These are phyloP conservation scores for Calonectria leucothoes DNA, from an alignment of 2,329 filamentous ascomycete species.

Conservation along the genomic window DNA sequence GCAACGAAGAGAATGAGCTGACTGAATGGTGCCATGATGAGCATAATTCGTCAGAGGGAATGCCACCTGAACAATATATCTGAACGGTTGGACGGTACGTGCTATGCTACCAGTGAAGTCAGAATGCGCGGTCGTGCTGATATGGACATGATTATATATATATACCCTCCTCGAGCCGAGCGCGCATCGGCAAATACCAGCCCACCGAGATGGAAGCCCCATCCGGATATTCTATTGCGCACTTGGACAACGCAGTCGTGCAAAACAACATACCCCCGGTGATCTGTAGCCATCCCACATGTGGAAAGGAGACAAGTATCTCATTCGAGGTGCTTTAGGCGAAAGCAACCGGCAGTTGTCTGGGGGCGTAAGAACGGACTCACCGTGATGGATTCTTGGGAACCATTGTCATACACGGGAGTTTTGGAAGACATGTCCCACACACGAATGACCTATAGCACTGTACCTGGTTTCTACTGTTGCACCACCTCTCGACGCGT, in stretches of 20 bases:
- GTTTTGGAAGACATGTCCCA: neutral
- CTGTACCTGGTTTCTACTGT: neutral
- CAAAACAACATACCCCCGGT: neutral
- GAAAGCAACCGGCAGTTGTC: neutral
- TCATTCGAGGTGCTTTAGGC: neutral
- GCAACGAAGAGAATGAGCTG: constrained; percentile 22
- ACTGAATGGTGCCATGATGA: neutral
- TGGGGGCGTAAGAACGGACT: neutral
- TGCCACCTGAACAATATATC: neutral
- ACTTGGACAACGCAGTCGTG: neutral
- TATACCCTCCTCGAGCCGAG: neutral
- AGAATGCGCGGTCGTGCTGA: neutral
- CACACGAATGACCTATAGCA: too few relatives aligned
- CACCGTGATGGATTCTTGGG: neutral
- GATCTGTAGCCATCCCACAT: neutral
- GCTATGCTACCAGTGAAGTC: neutral
- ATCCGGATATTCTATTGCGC: neutral
- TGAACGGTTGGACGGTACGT: neutral
- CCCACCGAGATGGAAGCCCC: too few relatives aligned
- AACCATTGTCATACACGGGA: neutral
- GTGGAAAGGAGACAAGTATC: neutral
- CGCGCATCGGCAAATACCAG: neutral
- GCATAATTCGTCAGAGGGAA: neutral
- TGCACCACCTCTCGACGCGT: neutral
- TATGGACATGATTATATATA: neutral